Base-by-base conservation (phyloP, 2,329 filamentous ascomycete genomes). In the Chaetomium olivaceum region DNA sequence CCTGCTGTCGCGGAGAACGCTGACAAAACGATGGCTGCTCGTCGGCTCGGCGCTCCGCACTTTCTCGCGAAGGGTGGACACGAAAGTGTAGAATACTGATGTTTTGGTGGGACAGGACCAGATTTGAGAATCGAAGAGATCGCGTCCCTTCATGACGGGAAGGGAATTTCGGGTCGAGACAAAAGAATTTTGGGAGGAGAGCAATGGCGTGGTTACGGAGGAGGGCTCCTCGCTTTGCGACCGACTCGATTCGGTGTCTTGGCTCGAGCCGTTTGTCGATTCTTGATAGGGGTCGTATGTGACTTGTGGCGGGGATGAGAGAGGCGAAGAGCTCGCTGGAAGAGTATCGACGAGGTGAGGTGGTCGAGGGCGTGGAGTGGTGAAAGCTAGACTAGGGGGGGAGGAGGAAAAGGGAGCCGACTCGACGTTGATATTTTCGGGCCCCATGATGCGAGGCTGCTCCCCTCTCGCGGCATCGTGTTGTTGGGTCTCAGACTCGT, bases 81-180 rank as follows among this genome's bases (percentile, higher is more conserved):
- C 86, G 71, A 92, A 92, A 12, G 85, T 89, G 72, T 91, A 91
- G 68, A 91, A 91, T 11, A 91, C 86, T 0, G 87, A 88, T 0
- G 89, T 91, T 55, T 87, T 85, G 19, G 87, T 76, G 0, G 88
- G 86, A 71, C 91, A 88, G 0, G 86, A 80, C 86, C 89, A 92
- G 63, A 91, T 86, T 31, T 87, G 87, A 19, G 85, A 84, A 75
- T 91, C 89, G 70, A 92, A 92, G 2, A 92, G 77, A 71, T 92
- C 89, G 63, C 86, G 85, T 2, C 89, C 89, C 73, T 90, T 90
- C 75, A 91, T 84, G 56, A 88, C 86, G 1, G 86, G 85, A 0
- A 89, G 73, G 8, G 77, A 75, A 8, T 75, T 67, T 19, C 73
- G 73, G 0, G 72, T 69, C 16, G 69, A 75, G 3, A 68, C 66